phyloP scores from a whole-genome alignment of 208 protist genomes.

The Naegleria gruberi region DNA sequence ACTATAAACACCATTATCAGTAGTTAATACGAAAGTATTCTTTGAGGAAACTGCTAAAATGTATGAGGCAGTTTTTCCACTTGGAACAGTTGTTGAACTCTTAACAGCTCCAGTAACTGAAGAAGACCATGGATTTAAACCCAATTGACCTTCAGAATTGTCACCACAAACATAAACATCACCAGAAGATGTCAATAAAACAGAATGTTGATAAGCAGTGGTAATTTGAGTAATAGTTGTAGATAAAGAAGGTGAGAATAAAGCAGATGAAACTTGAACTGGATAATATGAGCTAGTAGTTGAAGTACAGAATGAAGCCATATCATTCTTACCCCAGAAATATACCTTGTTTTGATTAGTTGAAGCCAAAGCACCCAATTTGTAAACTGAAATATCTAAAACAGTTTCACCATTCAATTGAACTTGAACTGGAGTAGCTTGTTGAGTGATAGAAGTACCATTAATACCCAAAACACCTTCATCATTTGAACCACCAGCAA shows the following conservation, averaged over 20 bases:
- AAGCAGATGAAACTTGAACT: background rate
- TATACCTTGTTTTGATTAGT: background rate
- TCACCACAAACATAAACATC: background rate
- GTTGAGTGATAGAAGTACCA: background rate
- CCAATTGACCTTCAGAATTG: background rate
- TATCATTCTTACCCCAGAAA: background rate
- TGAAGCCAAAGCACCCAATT: background rate
- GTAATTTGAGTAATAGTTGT: background rate
- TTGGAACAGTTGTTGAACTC: background rate
- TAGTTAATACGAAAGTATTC: background rate
- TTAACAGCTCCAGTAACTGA: background rate
- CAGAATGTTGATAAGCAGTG: background rate
- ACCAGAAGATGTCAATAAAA: background rate
- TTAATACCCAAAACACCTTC: background rate
- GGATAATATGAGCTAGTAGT: background rate
- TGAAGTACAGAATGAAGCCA: background rate
- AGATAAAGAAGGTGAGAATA: background rate
- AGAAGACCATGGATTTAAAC: background rate
- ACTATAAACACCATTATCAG: background rate
- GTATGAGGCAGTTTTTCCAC: background rate
- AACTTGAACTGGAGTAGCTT: background rate
- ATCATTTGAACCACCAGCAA: background rate
- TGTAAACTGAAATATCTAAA: background rate
- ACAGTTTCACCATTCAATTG: background rate
- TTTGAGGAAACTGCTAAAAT: background rate